Conservation (phyloP, 257 asterid genomes). For the Schizonepeta tenuifolia region DNA sequence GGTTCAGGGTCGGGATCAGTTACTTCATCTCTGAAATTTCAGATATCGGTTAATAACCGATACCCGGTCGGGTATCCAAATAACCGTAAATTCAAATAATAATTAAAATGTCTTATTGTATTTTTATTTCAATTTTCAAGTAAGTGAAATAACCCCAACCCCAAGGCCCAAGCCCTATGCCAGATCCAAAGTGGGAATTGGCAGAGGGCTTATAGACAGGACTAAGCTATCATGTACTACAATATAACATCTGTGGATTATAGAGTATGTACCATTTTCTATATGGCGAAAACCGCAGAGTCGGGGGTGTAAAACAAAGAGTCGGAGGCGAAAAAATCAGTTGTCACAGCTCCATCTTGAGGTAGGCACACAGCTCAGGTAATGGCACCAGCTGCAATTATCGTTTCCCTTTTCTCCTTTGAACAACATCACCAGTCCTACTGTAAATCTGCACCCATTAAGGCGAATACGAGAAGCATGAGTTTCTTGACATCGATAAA, state of each 20-base stretch:
- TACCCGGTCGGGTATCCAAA: too few species aligned
- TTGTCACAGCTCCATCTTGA: conserved; percentile 83
- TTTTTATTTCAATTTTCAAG: too few species aligned
- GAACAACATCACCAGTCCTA: conserved; percentile 78
- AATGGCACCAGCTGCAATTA: conserved; percentile 92
- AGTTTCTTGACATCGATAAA: neutral
- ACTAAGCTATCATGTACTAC: conserved; percentile 34
- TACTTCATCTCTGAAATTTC: too few species aligned
- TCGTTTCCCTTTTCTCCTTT: conserved; percentile 74
- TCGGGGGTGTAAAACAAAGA: neutral
- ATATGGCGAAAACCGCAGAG: neutral
- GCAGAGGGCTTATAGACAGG: neutral
- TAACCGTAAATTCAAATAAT: too few species aligned
- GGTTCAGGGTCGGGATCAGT: too few species aligned
- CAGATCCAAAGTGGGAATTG: conserved; percentile 13
- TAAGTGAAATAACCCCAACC: too few species aligned
- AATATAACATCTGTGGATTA: conserved; percentile 12
- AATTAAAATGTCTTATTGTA: too few species aligned
- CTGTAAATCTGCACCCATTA: conserved; percentile 54
- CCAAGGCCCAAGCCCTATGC: too few species aligned
- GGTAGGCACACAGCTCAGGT: conserved; percentile 91
- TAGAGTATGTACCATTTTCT: neutral
- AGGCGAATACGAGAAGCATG: neutral
- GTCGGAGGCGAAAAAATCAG: conserved; percentile 34
- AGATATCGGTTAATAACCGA: too few species aligned